Evolutionary conservation across 371 early-diverging fungal genomes (phyloP).

Genomic region (Sporodiniella umbellata): DNA sequence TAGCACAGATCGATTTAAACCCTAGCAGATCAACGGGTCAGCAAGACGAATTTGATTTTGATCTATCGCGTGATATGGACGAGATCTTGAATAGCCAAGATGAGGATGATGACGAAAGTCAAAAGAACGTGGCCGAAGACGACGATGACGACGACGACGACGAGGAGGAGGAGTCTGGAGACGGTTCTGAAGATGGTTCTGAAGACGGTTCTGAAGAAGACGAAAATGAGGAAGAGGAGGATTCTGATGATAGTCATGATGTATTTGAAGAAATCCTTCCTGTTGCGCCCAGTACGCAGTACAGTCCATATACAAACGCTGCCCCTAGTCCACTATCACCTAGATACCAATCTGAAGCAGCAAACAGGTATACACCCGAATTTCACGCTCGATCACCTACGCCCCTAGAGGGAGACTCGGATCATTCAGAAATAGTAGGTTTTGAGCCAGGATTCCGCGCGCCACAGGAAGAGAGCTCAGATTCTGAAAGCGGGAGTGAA

Average conservation of each 20-base stretch:
- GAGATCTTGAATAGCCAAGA: too few relatives aligned
- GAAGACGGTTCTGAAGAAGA: not conserved
- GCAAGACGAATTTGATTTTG: slow-evolving; percentile 1
- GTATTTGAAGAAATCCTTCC: slow-evolving; percentile 1
- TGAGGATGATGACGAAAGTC: not conserved
- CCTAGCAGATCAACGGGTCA: not conserved
- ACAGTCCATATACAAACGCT: not conserved
- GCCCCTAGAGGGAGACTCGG: not conserved
- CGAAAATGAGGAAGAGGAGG: not conserved
- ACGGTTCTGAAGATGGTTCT: too few relatives aligned
- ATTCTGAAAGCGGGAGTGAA: not conserved
- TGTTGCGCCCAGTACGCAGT: too few relatives aligned
- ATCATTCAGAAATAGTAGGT: not conserved
- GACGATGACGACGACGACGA: not conserved
- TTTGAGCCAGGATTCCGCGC: too few relatives aligned
- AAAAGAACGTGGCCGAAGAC: not conserved
- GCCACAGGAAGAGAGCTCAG: not conserved
- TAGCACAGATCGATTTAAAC: not conserved
- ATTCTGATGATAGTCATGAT: not conserved
- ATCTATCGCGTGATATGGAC: not conserved
- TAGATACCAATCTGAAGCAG: not conserved
- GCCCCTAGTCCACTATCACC: not conserved
- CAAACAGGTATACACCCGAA: not conserved
- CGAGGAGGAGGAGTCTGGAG: not conserved
- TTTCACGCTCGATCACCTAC: not conserved